Conservation (phyloP, 2,329 filamentous ascomycete species). For the Fusarium domesticum region DNA sequence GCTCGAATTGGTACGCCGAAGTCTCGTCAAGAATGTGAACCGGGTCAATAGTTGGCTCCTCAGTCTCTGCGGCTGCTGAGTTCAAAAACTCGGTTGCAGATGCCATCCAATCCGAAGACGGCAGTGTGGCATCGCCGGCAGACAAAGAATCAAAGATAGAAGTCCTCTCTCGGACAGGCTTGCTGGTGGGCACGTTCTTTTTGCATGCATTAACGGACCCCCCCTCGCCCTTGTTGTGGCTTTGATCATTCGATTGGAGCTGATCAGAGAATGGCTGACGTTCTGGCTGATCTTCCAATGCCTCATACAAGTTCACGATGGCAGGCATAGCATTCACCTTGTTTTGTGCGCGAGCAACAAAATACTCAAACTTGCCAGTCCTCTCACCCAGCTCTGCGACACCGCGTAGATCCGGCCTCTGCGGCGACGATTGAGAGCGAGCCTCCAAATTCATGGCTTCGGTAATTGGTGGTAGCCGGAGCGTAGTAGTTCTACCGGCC, state of each 20-base stretch:
- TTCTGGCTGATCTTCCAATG: too few relatives aligned
- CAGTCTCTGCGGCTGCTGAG: slow-evolving; percentile 9
- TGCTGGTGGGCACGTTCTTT: background rate
- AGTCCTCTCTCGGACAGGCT: background rate
- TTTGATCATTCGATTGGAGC: too few relatives aligned
- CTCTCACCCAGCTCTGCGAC: slow-evolving; percentile 35
- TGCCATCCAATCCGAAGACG: slow-evolving; percentile 21
- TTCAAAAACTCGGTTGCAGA: slow-evolving; percentile 37
- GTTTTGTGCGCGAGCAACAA: slow-evolving; percentile 40
- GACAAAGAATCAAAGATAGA: too few relatives aligned
- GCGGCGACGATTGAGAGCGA: slow-evolving; percentile 1
- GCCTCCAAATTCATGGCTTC: slow-evolving; percentile 7
- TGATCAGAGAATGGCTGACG: background rate
- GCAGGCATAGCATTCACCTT: slow-evolving; percentile 15
- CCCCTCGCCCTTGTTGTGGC: too few relatives aligned
- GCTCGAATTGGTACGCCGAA: slow-evolving; percentile 32
- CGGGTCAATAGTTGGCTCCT: background rate
- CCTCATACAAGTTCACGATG: too few relatives aligned
- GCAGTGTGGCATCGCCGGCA: background rate
- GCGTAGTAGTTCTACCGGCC: slow-evolving; percentile 5
- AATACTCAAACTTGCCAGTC: slow-evolving; percentile 40
- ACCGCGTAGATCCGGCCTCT: background rate
- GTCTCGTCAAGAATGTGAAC: slow-evolving; percentile 25
- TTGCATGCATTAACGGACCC: too few relatives aligned
- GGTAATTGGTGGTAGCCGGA: slow-evolving; percentile 20